phyloP scores from a whole-genome alignment of 192 early-diverging fungal genomes.

The Backusella morwellensis region DNA sequence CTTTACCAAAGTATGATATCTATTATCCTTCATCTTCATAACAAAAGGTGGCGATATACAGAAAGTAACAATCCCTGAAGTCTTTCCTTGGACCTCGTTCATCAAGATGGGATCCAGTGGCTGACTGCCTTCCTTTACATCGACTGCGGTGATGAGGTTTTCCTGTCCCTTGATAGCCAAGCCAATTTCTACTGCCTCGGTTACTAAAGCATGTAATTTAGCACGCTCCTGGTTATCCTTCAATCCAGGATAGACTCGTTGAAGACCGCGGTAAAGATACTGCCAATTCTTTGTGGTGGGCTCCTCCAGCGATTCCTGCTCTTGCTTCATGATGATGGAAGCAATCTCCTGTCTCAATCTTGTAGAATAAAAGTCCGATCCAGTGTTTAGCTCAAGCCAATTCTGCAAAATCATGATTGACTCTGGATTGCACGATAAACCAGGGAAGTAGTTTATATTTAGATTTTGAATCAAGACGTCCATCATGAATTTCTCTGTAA shows the following conservation, averaged over 20 bases:
- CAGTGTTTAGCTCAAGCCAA: constrained; percentile 19
- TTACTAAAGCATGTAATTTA: constrained; percentile 22
- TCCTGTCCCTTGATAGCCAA: constrained; percentile 36
- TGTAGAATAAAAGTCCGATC: neutral
- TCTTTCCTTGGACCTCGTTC: constrained; percentile 18
- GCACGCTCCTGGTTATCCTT: constrained; percentile 17
- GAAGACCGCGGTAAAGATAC: constrained; percentile 24
- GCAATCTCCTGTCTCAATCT: constrained; percentile 32
- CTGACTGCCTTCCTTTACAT: constrained; percentile 23
- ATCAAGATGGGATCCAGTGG: constrained; percentile 23
- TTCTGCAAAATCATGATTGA: constrained; percentile 17
- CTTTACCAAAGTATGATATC: constrained; percentile 8
- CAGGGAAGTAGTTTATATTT: constrained; percentile 7
- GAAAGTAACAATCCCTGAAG: constrained; percentile 22
- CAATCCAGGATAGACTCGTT: constrained; percentile 16
- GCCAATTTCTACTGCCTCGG: constrained; percentile 16
- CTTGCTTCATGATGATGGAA: neutral
- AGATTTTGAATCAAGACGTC: constrained; percentile 12
- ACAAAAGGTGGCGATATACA: constrained; percentile 37
- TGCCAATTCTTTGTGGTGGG: constrained; percentile 8
- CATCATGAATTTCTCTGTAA: constrained; percentile 16
- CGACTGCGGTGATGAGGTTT: constrained; percentile 21
- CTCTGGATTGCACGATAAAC: neutral
- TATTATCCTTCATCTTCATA: neutral
- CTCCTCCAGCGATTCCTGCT: neutral